phyloP scores from a whole-genome alignment of 1,139 yeast species.

The Yamadazyma friedrichii region DNA sequence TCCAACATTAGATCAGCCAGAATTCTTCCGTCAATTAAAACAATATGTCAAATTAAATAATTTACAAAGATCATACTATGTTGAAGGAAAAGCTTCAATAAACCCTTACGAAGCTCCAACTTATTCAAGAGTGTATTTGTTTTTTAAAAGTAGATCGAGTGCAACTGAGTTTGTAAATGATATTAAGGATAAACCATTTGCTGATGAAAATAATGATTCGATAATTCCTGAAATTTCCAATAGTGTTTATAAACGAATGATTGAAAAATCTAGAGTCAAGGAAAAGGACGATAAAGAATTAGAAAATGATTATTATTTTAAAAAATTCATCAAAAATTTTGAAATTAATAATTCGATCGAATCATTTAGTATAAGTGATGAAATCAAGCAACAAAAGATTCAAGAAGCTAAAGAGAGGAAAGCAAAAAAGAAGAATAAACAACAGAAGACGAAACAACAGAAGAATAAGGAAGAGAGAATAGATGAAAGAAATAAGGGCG shows the following conservation, averaged over 20 bases:
- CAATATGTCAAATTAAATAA: slow-evolving; percentile 7
- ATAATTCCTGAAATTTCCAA: slow-evolving; percentile 11
- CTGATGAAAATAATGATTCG: slow-evolving; percentile 15
- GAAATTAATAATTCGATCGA: slow-evolving; percentile 5
- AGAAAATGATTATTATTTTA: slow-evolving; percentile 5
- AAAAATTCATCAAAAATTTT: background rate
- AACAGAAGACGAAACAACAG: background rate
- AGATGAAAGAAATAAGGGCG: background rate
- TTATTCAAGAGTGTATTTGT: slow-evolving; percentile 28
- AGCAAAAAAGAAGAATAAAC: background rate
- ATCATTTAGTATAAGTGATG: background rate
- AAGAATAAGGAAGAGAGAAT: background rate
- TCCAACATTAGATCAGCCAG: slow-evolving; percentile 13
- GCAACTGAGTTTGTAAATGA: slow-evolving; percentile 17
- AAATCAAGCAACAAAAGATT: slow-evolving; percentile 4
- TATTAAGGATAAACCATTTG: slow-evolving; percentile 21
- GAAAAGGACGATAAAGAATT: slow-evolving; percentile 1
- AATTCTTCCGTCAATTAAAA: slow-evolving; percentile 15
- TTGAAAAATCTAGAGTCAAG: slow-evolving; percentile 1
- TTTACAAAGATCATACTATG: slow-evolving; percentile 16
- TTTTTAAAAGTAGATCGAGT: slow-evolving; percentile 15
- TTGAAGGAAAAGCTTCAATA: slow-evolving; percentile 17
- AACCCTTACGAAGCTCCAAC: slow-evolving; percentile 25
- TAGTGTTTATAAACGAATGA: slow-evolving; percentile 12
- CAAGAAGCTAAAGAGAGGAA: background rate